phyloP scores from a whole-genome alignment of 495 filamentous ascomycete genomes.

The Aspergillus nanangensis region DNA sequence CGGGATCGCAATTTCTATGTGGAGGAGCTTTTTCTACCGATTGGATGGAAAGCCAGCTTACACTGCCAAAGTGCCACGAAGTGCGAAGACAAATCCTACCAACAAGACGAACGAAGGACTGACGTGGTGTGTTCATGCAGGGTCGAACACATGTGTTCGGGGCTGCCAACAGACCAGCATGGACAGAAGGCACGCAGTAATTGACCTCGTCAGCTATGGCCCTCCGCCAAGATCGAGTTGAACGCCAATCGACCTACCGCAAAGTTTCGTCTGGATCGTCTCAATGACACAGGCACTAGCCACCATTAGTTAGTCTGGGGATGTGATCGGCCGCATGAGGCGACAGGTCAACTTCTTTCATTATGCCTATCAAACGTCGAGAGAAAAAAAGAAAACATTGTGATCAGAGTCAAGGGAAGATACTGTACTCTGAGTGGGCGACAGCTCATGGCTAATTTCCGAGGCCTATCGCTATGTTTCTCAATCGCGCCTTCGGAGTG shows the following conservation, averaged over 20 bases:
- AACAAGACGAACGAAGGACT: too few relatives aligned
- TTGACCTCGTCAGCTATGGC: constrained; percentile 2
- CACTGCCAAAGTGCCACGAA: not conserved
- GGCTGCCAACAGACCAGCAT: not conserved
- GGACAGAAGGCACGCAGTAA: not conserved
- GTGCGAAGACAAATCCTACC: not conserved
- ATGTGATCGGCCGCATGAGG: constrained; percentile 15
- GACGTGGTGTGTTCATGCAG: constrained; percentile 2
- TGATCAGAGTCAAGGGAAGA: not conserved
- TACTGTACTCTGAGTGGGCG: not conserved
- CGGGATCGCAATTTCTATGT: not conserved
- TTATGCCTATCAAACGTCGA: not conserved
- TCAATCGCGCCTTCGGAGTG: too few relatives aligned
- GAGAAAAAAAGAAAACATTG: not conserved
- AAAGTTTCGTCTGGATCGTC: constrained; percentile 6
- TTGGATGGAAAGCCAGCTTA: not conserved
- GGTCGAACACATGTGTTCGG: not conserved
- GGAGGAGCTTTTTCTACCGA: not conserved
- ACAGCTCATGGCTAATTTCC: not conserved
- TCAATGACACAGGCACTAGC: constrained; percentile 11
- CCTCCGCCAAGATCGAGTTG: not conserved
- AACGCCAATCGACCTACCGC: not conserved
- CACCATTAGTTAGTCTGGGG: constrained; percentile 10
- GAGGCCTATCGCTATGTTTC: not conserved
- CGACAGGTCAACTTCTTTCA: constrained; percentile 16